These are phyloP conservation scores for Sugiyamaella smithiae DNA, from an alignment of 805 yeast species.

Conservation along the genomic window DNA sequence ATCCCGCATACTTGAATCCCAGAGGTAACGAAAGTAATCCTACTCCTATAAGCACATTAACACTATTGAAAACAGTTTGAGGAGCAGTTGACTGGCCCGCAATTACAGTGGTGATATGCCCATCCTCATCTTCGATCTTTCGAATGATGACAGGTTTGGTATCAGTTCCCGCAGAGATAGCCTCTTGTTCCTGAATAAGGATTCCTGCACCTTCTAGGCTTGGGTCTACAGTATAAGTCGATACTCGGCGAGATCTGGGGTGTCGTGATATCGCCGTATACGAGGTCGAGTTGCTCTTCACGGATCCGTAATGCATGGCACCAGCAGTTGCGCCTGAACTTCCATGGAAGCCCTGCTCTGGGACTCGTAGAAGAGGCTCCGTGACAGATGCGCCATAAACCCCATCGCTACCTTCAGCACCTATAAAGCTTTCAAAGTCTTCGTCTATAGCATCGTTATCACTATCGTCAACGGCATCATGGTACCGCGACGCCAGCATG, in stretches of 20 bases:
- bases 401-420: conserved; percentile 9
- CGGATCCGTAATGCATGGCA: conserved; percentile 6
- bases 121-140: conserved; percentile 67
- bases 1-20: conserved; percentile 62
- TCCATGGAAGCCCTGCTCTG: neutral
- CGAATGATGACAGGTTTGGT: conserved; percentile 54
- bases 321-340: neutral
- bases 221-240: conserved; percentile 18
- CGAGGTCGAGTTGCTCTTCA: conserved; percentile 6
- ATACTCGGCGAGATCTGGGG: conserved; percentile 11
- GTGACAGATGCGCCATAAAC: neutral
- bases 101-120: conserved; percentile 64
- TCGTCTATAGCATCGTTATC: conserved; percentile 14
- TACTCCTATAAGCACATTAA: conserved; percentile 65
- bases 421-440: conserved; percentile 8
- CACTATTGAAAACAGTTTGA: conserved; percentile 64
- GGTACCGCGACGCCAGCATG: conserved; percentile 1
- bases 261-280: neutral
- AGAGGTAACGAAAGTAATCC: conserved; percentile 66
- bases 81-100: conserved; percentile 81
- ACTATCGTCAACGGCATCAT: conserved; percentile 12
- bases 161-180: conserved; percentile 35
- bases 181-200: conserved; percentile 20
- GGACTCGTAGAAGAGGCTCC: neutral
- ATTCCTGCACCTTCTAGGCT: conserved; percentile 18